Conservation (phyloP, 192 early-diverging fungal species). For the Coemansia sp. region DNA sequence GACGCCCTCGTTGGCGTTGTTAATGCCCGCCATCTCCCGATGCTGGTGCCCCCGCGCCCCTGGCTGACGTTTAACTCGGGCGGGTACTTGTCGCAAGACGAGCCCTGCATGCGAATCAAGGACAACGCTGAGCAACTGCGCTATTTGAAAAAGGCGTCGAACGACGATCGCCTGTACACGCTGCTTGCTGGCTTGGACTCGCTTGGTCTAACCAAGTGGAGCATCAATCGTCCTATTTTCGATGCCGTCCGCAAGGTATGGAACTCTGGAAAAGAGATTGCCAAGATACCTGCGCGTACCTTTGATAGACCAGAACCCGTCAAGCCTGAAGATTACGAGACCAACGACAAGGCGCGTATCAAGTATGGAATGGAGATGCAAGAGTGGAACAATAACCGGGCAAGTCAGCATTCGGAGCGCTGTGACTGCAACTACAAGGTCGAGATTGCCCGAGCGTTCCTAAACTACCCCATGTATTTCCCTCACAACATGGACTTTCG, state of each 20-base stretch:
- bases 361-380: slow-evolving; percentile 62
- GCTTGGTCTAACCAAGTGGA: slow-evolving; percentile 86
- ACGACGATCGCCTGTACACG: slow-evolving; percentile 66
- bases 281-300: slow-evolving; percentile 69
- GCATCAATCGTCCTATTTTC: slow-evolving; percentile 82
- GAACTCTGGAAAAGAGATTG: slow-evolving; percentile 80
- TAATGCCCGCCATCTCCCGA: slow-evolving; percentile 83
- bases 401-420: slow-evolving; percentile 82
- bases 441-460: slow-evolving; percentile 88
- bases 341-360: slow-evolving; percentile 57
- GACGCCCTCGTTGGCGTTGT: slow-evolving; percentile 63
- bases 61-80: slow-evolving; percentile 87
- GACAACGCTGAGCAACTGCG: slow-evolving; percentile 71
- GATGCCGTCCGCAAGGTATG: slow-evolving; percentile 81
- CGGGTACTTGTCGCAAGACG: slow-evolving; percentile 78
- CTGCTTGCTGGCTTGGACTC: slow-evolving; percentile 83
- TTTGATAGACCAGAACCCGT: slow-evolving; percentile 57
- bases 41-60: slow-evolving; percentile 89
- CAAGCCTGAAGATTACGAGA: slow-evolving; percentile 69
- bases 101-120: slow-evolving; percentile 77
- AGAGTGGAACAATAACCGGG: slow-evolving; percentile 62
- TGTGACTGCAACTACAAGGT: slow-evolving; percentile 95
- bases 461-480: slow-evolving; percentile 90
- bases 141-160: slow-evolving; percentile 80
- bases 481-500: slow-evolving; percentile 98